Evolutionary conservation across 2,329 filamentous ascomycete genomes (phyloP).

Genomic region (Epichloe hybrida): DNA sequence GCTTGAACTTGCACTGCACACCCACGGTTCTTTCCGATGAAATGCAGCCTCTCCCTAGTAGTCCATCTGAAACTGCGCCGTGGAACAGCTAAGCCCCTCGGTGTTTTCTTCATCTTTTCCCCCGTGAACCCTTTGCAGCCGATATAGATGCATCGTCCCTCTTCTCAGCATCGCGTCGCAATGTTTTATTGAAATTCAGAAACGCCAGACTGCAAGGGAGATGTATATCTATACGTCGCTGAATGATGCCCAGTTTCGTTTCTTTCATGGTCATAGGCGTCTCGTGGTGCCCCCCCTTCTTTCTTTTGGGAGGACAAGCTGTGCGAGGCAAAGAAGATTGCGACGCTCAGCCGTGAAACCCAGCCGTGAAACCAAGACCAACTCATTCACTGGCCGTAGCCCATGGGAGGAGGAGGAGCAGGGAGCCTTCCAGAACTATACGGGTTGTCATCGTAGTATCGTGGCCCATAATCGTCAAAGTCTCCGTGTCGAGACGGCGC

Average conservation of each 20-base stretch:
- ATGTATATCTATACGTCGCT: neutral
- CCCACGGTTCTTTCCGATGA: too few relatives aligned
- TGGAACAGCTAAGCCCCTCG: too few relatives aligned
- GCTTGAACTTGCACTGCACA: too few relatives aligned
- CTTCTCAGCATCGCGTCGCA: neutral
- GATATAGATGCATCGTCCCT: neutral
- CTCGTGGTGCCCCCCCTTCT: neutral
- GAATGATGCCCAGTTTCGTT: neutral
- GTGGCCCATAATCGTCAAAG: conserved; percentile 27
- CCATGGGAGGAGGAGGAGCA: conserved; percentile 19
- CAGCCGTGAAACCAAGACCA: neutral
- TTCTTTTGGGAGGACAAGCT: too few relatives aligned
- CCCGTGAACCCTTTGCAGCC: neutral
- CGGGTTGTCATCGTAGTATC: conserved; percentile 33
- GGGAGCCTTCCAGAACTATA: conserved; percentile 29
- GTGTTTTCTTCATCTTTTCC: too few relatives aligned
- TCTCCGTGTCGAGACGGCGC: conserved; percentile 26
- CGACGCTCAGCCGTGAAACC: too few relatives aligned
- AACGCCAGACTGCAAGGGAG: neutral
- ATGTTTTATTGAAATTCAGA: neutral
- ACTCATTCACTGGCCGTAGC: conserved; percentile 4
- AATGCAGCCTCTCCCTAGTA: too few relatives aligned
- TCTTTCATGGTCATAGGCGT: neutral
- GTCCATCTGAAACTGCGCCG: too few relatives aligned
- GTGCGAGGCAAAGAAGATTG: too few relatives aligned